A percentile compares a stretch with the other conserved stretches of the same genome.
These are phyloP conservation scores for Bremia lactucae DNA, from an alignment of 352 stramenopile genomes.

Conservation along the genomic window DNA sequence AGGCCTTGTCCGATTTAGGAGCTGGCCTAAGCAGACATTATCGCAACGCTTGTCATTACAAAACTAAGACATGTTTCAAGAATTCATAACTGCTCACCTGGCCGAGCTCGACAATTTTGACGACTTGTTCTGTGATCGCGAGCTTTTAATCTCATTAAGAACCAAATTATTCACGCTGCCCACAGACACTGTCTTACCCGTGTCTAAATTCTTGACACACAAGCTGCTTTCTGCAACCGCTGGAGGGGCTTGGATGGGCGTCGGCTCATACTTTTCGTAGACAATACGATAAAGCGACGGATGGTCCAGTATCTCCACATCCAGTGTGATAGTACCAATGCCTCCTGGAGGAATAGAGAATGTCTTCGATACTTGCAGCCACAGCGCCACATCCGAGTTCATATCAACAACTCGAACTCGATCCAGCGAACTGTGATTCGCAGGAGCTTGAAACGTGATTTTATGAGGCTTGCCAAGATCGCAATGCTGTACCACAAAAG, in stretches of 20 bases:
- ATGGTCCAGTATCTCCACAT: conserved; percentile 67
- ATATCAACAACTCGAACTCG: conserved; percentile 81
- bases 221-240: conserved; percentile 54
- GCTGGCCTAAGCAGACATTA: conserved; percentile 23
- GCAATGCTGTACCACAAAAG: conserved; percentile 38
- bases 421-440: conserved; percentile 58
- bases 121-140: conserved; percentile 30
- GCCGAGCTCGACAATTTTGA: conserved; percentile 56
- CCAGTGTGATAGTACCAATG: conserved; percentile 72
- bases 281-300: conserved; percentile 79
- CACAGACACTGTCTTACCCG: conserved; percentile 59
- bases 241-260: conserved; percentile 37
- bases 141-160: conserved; percentile 55
- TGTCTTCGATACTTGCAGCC: conserved; percentile 79
- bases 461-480: conserved; percentile 72
- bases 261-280: conserved; percentile 82
- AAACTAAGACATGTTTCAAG: not conserved
- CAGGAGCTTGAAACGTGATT: conserved; percentile 63
- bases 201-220: conserved; percentile 78
- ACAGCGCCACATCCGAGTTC: conserved; percentile 67
- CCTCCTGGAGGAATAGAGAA: conserved; percentile 70
- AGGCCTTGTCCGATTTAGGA: conserved; percentile 41
- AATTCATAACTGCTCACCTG: conserved; percentile 18
- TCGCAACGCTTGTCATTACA: conserved; percentile 4
- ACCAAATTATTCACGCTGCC: conserved; percentile 73